Evolutionary conservation across 306 rosid genomes (phyloP).

Genomic region (Oxytropis ochrocephala): DNA sequence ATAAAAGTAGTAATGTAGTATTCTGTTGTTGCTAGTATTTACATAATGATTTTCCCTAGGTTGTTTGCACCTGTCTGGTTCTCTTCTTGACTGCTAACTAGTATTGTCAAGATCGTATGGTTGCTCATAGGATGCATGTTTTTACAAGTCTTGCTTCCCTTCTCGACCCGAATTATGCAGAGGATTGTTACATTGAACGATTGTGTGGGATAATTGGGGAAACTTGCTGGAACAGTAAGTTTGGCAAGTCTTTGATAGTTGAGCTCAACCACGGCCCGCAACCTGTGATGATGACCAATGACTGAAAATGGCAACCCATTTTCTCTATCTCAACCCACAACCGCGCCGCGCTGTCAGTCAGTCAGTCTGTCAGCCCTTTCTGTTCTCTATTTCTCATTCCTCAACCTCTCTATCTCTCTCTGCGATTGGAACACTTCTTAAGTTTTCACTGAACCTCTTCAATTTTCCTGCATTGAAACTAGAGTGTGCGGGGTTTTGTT

Average conservation of each 20-base stretch:
- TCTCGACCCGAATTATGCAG: not conserved
- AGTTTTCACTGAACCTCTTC: no score
- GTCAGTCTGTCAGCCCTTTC: not conserved
- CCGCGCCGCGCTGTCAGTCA: not conserved
- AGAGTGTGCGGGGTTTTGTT: not conserved
- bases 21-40: not conserved
- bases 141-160: not conserved
- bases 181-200: not conserved
- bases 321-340: not conserved
- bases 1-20: not conserved
- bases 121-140: not conserved
- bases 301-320: not conserved
- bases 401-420: not conserved
- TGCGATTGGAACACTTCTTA: not conserved
- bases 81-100: not conserved
- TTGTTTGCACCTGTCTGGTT: not conserved
- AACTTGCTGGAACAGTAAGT: not conserved
- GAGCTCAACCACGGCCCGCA: not conserved
- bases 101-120: not conserved
- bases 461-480: not conserved
- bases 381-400: not conserved
- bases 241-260: not conserved
- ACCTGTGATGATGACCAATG: not conserved
- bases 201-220: not conserved
- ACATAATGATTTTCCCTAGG: not conserved